These are phyloP conservation scores for Smittium mucronatum DNA, from an alignment of 371 early-diverging fungal genomes.

Conservation along the genomic window DNA sequence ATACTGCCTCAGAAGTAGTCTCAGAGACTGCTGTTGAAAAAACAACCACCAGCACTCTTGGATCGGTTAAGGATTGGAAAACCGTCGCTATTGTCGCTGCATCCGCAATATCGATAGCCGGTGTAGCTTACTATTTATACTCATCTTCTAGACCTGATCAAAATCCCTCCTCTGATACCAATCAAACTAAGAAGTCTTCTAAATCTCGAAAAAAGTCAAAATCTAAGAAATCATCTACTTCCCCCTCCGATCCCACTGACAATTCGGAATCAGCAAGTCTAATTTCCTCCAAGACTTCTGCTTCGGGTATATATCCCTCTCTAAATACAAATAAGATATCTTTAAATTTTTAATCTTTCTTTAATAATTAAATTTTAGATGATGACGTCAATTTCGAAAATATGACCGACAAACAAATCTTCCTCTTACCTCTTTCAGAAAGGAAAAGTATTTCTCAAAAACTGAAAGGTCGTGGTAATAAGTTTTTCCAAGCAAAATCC, in stretches of 20 bases:
- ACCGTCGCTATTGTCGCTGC: constrained; percentile 51
- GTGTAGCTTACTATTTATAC: constrained; percentile 53
- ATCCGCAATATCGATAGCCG: constrained; percentile 48
- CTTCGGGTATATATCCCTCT: constrained; percentile 10
- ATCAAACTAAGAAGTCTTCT: constrained; percentile 29
- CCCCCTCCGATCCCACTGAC: constrained; percentile 13
- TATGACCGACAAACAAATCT: constrained; percentile 47
- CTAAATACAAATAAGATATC: neutral
- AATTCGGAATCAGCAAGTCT: no score
- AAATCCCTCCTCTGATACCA: constrained; percentile 22
- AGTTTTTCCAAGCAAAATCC: constrained; percentile 63
- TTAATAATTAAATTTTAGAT: neutral
- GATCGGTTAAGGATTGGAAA: constrained; percentile 60
- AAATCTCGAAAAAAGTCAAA: constrained; percentile 17
- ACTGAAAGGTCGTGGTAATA: constrained; percentile 80
- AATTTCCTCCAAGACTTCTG: no score
- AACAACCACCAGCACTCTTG: no score
- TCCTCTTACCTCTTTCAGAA: constrained; percentile 39
- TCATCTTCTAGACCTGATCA: constrained; percentile 29
- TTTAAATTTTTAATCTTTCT: constrained; percentile 5
- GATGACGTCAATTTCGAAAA: constrained; percentile 31
- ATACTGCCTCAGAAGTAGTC: no score
- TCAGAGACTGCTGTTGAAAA: no score
- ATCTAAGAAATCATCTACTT: constrained; percentile 20
- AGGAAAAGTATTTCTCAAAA: constrained; percentile 49